These are phyloP conservation scores for Pseudoneurospora amorphoporcata DNA, from an alignment of 495 filamentous ascomycete species.

Conservation along the genomic window DNA sequence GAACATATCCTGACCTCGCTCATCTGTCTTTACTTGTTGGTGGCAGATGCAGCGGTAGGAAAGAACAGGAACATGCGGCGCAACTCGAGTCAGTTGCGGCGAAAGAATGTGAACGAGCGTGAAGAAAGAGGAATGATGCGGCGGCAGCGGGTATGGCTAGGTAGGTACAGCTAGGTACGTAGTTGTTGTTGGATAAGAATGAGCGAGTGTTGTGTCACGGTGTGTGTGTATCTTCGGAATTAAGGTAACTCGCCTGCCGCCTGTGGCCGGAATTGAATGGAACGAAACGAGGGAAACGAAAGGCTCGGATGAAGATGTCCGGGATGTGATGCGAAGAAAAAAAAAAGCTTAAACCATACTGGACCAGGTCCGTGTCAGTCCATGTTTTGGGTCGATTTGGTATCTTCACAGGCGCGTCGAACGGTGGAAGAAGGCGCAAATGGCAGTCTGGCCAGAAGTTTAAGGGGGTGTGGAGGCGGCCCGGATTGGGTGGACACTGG, in stretches of 20 bases:
- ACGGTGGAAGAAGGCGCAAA: background rate
- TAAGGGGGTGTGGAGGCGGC: background rate
- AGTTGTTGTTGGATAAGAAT: background rate
- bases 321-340: background rate
- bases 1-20: background rate
- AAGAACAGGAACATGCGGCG: background rate
- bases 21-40: background rate
- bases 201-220: background rate
- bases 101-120: background rate
- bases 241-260: background rate
- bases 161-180: background rate
- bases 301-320: background rate
- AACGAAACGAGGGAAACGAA: background rate
- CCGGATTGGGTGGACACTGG: background rate
- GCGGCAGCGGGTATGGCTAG: background rate
- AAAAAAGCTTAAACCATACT: background rate
- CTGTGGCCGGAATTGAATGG: background rate
- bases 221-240: background rate
- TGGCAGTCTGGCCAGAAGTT: background rate
- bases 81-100: background rate
- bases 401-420: background rate
- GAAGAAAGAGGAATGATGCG: background rate
- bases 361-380: background rate
- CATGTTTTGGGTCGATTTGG: background rate
- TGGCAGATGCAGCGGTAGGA: background rate